Percentiles rank a stretch among this genome's conserved stretches.
Evolutionary conservation across 208 protist genomes (phyloP).

Genomic region (Acanthamoeba castellanii): DNA sequence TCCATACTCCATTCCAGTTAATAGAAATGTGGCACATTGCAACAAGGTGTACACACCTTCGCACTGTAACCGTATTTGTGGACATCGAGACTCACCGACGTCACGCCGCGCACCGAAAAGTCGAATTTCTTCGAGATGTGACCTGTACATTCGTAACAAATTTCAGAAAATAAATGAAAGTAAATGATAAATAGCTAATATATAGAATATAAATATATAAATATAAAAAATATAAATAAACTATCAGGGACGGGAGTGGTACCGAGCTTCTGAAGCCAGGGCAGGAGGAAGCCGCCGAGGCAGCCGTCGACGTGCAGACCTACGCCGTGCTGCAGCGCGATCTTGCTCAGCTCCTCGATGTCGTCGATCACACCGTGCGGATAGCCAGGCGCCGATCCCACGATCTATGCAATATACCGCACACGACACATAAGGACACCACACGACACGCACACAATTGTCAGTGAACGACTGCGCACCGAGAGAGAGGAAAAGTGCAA

Average conservation of each 20-base stretch:
- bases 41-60: conserved; percentile 92
- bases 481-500: too few relatives aligned
- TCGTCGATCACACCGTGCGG: conserved; percentile 96
- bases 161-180: not conserved
- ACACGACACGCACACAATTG: not conserved
- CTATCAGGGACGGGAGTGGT: not conserved
- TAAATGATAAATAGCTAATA: not conserved
- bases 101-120: conserved; percentile 96
- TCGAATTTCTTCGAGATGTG: conserved; percentile 90
- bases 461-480: not conserved
- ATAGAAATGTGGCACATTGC: not conserved
- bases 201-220: too few relatives aligned
- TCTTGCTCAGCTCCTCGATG: conserved; percentile 77
- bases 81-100: conserved; percentile 96
- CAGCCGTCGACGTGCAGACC: conserved; percentile 98
- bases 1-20: not conserved
- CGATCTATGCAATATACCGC: conserved; percentile 87
- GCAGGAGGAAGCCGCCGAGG: conserved; percentile 97
- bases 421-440: too few relatives aligned
- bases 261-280: conserved; percentile 89
- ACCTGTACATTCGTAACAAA: not conserved
- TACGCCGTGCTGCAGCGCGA: conserved; percentile 92
- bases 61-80: conserved; percentile 99
- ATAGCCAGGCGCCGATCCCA: conserved; percentile 95
- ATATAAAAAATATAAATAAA: too few relatives aligned